Evolutionary conservation across 2,329 filamentous ascomycete genomes (phyloP), one percentile per base, ranked within the genome.

Genomic region (Calonectria hawksworthii): DNA sequence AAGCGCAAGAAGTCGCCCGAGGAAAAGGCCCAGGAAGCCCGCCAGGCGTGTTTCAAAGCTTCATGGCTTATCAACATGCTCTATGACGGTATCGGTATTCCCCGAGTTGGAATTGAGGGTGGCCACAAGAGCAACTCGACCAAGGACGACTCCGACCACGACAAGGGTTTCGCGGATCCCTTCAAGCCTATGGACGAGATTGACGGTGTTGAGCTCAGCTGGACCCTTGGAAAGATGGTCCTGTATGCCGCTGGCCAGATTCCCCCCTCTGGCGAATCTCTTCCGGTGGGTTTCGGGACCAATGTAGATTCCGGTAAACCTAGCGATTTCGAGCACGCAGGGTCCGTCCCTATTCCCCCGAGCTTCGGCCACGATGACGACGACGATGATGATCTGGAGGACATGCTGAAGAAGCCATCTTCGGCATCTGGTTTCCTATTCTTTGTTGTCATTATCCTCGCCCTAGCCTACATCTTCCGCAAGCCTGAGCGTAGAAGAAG

Each of bases 41-140:
- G 94, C 77, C 93, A 98, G 82, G 94, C 98, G 2, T 99, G 97
- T 84, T 99, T 99, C 89, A 99, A 99, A 84, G 96, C 97, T 0
- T 97, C 95, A 7, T 99, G 98, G 97, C 88, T 99, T 56, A 98
- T 99, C 83, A 99, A 98, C 80, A 93, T 99, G 82, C 89, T 99
- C 5, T 96, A 99, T 81, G 95, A 98, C 76, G 97, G 97, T 2
- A 98, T 99, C 77, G 98, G 97, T 0, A 93, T 99, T 67, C 98
- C 98, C 7, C 91, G 96, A 66, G 89, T 97, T 8, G 95, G 95
- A 0, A 86, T 98, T 18, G 96, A 98, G 79, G 87, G 92, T 26
- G 88, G 89, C 0, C 87, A 89, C 0, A 87, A 86, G 18, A 88
- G 92, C 73, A 98, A 98, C 82, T 90, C 92, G 13, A 96, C 95